Evolutionary conservation across 2,329 filamentous ascomycete genomes (phyloP), one percentile per base, ranked within the genome.

Genomic region (Calonectria pseudoturangicola): DNA sequence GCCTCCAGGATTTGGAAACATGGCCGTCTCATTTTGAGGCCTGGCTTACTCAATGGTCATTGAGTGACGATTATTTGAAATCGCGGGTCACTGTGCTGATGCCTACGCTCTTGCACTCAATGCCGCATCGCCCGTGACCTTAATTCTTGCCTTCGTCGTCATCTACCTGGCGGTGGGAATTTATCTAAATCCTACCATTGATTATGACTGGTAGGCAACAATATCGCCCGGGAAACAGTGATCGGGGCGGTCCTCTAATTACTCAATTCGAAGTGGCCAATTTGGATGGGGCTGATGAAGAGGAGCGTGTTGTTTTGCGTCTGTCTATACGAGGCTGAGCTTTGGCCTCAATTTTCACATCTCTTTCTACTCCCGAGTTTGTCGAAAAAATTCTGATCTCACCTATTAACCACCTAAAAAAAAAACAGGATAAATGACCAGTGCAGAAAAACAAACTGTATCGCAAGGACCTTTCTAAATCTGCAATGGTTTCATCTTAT

Each of bases 311-410:
- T 25, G 39, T 60, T 60, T 60, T 60, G 54, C 36, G 36, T 25
- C 25, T 41, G 7, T 60, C 54, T 60, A 60, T 39, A 60, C 54
- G 54, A 60, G 54, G 54, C 54, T 60, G 54, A 60, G 54, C 54
- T 41, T 41, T 60, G 54, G 54, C 54, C 33, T 41, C 15, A 10
- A 13, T 45, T n/a, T n/a, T 15, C 6, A 33, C 9, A 4, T 39
- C 33, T 13, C 7, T 41, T 39, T 41, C n/a, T 12, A 60, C 33
- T 15, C 10, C 21, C 33, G 39, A 60, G 18, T 41, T 27, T 41
- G 33, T 60, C 39, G 36, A 60, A 4, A 41, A 60, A n/a, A 28
- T n/a, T 6, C 18, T 21, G 18, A 21, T 12, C 36, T 41, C 15
- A 10, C 6, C 21, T 10, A 41, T 60, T 39, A 33, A 60, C 15